phyloP scores from a whole-genome alignment of 805 yeast genomes.

The Candida qinlingensis region DNA sequence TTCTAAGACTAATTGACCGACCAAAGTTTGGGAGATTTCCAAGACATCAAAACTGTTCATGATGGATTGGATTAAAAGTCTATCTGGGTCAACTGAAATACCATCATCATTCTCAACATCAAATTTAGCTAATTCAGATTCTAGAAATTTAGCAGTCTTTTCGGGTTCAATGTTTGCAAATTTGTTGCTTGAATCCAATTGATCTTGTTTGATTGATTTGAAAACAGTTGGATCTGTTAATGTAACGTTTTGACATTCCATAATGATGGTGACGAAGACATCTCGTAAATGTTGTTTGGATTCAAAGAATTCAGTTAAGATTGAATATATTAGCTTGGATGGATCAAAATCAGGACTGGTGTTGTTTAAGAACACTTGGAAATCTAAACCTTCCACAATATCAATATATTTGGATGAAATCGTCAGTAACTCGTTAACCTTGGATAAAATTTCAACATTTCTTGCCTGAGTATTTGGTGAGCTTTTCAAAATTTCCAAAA shows the following conservation, averaged over 20 bases:
- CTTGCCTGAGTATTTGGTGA: constrained; percentile 35
- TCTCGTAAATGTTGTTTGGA: constrained; percentile 70
- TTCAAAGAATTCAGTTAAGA: constrained; percentile 64
- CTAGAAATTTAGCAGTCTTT: constrained; percentile 43
- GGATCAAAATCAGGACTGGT: constrained; percentile 20
- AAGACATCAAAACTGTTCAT: constrained; percentile 31
- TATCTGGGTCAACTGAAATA: constrained; percentile 29
- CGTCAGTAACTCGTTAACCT: constrained; percentile 48
- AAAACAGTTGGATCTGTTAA: constrained; percentile 73
- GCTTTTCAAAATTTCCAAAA: constrained; percentile 35
- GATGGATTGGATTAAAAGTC: constrained; percentile 27
- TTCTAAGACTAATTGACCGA: constrained; percentile 61
- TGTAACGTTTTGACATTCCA: constrained; percentile 66
- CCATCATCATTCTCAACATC: constrained; percentile 37
- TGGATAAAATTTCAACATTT: constrained; percentile 47
- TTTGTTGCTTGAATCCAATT: constrained; percentile 28
- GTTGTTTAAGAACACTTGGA: constrained; percentile 40
- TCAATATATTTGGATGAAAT: constrained; percentile 45
- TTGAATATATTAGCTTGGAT: constrained; percentile 28
- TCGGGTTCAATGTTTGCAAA: constrained; percentile 36
- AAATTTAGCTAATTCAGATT: constrained; percentile 40
- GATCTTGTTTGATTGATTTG: constrained; percentile 53
- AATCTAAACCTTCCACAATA: constrained; percentile 55
- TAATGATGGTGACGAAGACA: constrained; percentile 47
- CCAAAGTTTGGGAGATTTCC: constrained; percentile 32